Conservation (phyloP, 2,329 filamentous ascomycete species). For the Tolypocladium ovalisporum region DNA sequence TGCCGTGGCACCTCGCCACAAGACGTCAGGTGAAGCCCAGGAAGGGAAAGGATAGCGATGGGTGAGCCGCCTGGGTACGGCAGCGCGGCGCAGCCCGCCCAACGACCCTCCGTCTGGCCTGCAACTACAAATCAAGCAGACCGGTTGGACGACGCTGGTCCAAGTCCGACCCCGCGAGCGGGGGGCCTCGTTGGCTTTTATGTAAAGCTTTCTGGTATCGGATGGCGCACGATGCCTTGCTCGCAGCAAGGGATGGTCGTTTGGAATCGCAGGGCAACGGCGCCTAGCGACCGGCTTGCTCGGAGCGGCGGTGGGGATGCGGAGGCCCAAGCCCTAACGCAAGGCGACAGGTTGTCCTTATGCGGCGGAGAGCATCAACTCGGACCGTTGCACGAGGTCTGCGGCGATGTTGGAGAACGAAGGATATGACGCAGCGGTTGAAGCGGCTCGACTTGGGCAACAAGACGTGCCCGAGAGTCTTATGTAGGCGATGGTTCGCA, state of each 20-base stretch:
- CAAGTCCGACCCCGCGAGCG: background rate
- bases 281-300: background rate
- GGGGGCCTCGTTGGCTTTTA: background rate
- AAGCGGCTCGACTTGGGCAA: background rate
- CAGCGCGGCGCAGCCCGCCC: constrained; percentile 1
- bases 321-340: background rate
- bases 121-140: background rate
- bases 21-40: background rate
- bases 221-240: background rate
- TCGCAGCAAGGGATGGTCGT: background rate
- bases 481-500: background rate
- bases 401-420: background rate
- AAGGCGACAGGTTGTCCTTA: background rate
- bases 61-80: background rate
- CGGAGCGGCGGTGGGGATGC: background rate
- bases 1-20: constrained; percentile 20
- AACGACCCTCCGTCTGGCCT: background rate
- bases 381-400: background rate
- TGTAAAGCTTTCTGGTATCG: background rate
- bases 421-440: background rate
- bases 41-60: background rate
- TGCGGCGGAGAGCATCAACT: background rate
- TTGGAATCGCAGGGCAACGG: background rate
- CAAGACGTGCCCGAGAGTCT: background rate
- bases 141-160: constrained; percentile 1